Base-by-base conservation (phyloP, 2,329 filamentous ascomycete genomes). In the Xylariaceae sp. region DNA sequence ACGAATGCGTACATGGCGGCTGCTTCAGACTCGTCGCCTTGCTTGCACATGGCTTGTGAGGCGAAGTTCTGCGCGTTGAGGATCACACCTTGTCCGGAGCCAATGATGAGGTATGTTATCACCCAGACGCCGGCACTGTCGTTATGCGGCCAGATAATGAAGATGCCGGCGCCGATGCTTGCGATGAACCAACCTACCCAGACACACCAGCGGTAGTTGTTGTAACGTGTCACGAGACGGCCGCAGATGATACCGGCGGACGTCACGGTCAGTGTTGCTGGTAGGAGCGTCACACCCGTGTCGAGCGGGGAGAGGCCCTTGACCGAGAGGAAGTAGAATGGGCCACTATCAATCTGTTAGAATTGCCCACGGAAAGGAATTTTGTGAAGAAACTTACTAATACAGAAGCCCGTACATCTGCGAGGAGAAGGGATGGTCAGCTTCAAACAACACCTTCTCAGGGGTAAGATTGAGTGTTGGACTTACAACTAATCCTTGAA, bases 1-100 rank as follows among this genome's bases (percentile, higher is more conserved):
- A 73, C 66, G 53, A 77, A 78, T 13, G 70, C 71, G 59, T 76
- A 77, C 71, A 76, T 77, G 55, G 73, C 71, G 0, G 73, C 72
- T 0, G 76, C 75, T 7, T 70, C 67, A 0, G 67, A 74, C 55
- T 74, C 74, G 50, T 77, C 73, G 11, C 71, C 72, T 2, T 68
- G 67, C 17, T 63, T 60, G 64, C 72, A 74, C 56, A 74, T 71
- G 6, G 74, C 75, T 63, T 77, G 75, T 37, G 74, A 68, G 15
- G 73, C 74, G 51, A 76, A 73, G 56, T 72, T 73, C 65, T 76
- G 72, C 34, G 73, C 73, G 34, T 73, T 76, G 52, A 77, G 72
- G 13, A 75, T 66, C 57, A 73, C 70, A 48, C 75, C 75, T 50
- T 73, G 67, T 30, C 74, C 73, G 15, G 74, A 52, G 11, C 75